Conservation (phyloP, 768 basidiomycete genomes). For the Punctularia strigosozonata region DNA sequence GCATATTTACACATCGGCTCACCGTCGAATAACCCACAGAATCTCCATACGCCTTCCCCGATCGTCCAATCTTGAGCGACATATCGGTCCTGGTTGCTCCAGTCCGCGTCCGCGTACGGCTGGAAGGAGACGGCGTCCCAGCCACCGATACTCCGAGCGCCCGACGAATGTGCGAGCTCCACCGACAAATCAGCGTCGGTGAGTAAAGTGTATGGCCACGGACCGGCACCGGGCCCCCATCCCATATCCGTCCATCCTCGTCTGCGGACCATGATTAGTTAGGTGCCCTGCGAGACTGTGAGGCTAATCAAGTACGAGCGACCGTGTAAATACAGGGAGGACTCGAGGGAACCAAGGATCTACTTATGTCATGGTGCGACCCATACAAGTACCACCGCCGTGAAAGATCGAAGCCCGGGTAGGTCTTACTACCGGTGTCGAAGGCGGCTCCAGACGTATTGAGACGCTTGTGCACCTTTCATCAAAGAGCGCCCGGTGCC, state of each 20-base stretch:
- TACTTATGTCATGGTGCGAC: too few species aligned
- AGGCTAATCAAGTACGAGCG: too few species aligned
- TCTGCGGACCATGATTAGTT: too few species aligned
- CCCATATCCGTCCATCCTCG: slow-evolving; percentile 6
- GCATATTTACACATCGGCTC: slow-evolving; percentile 5
- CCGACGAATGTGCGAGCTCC: slow-evolving; percentile 28
- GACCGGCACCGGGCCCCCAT: slow-evolving; percentile 7
- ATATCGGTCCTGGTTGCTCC: slow-evolving; percentile 34
- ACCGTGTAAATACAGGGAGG: too few species aligned
- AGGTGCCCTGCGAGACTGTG: too few species aligned
- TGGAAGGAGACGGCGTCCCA: slow-evolving; percentile 35
- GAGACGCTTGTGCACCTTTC: too few species aligned
- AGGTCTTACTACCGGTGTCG: too few species aligned
- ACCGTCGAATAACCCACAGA: slow-evolving; percentile 40
- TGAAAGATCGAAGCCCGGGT: too few species aligned
- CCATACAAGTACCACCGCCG: too few species aligned
- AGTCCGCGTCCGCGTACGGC: slow-evolving; percentile 29
- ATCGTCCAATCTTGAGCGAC: slow-evolving; percentile 28
- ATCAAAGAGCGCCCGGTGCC: too few species aligned
- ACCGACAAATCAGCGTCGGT: slow-evolving; percentile 28
- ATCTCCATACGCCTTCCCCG: slow-evolving; percentile 27
- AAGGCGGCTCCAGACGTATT: too few species aligned
- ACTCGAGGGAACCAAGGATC: too few species aligned
- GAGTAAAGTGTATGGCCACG: slow-evolving; percentile 18
- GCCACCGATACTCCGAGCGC: slow-evolving; percentile 18